Evolutionary conservation across 805 yeast genomes (phyloP).

Genomic region (Kuraishia ogatae): DNA sequence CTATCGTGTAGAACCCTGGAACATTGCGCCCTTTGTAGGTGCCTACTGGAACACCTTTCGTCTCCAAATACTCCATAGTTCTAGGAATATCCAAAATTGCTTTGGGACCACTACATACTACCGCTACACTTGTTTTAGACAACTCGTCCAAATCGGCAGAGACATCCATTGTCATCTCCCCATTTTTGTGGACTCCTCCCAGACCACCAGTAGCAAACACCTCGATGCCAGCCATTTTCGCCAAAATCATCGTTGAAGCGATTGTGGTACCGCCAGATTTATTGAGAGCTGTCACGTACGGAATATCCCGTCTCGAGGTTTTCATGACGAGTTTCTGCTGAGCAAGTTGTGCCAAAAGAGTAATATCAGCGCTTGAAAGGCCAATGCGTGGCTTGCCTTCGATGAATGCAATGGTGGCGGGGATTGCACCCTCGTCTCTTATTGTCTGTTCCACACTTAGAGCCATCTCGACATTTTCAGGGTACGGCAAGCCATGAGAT

Average conservation of each 20-base stretch:
- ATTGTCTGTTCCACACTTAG: slow-evolving; percentile 51
- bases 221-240: slow-evolving; percentile 65
- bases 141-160: slow-evolving; percentile 85
- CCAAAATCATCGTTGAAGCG: slow-evolving; percentile 79
- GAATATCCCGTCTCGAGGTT: slow-evolving; percentile 75
- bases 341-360: slow-evolving; percentile 33
- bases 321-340: slow-evolving; percentile 32
- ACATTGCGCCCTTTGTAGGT: slow-evolving; percentile 37
- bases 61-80: slow-evolving; percentile 81
- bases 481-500: slow-evolving; percentile 84
- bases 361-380: slow-evolving; percentile 36
- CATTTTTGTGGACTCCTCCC: slow-evolving; percentile 86
- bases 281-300: slow-evolving; percentile 53
- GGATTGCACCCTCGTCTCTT: slow-evolving; percentile 57
- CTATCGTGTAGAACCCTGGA: slow-evolving; percentile 79
- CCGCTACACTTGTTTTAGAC: slow-evolving; percentile 75
- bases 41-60: slow-evolving; percentile 83
- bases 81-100: slow-evolving; percentile 72
- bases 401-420: slow-evolving; percentile 80
- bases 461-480: slow-evolving; percentile 71
- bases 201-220: slow-evolving; percentile 92
- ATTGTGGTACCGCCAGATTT: slow-evolving; percentile 86
- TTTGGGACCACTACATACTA: slow-evolving; percentile 91
- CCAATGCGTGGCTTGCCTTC: slow-evolving; percentile 71
- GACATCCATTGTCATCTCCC: slow-evolving; percentile 66